A percentile compares a stretch with the other conserved stretches of the same genome.
Conservation (phyloP, 345 rosid genomes). For the Bretschneidera sinensis region DNA sequence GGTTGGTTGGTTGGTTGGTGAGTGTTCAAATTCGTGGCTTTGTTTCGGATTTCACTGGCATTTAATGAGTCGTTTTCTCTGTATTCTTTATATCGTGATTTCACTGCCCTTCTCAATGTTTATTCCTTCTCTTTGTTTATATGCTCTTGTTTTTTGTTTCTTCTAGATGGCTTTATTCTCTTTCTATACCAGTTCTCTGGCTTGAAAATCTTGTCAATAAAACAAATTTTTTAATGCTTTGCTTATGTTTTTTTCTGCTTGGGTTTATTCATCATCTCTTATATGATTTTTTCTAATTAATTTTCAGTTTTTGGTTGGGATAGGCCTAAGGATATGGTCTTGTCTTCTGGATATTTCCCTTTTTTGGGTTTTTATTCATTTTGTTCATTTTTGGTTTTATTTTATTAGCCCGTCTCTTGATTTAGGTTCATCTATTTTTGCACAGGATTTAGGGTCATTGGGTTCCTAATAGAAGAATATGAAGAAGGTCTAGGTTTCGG, state of each 20-base stretch:
- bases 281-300: constrained; percentile 20
- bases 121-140: constrained; percentile 76
- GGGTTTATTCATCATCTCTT: constrained; percentile 29
- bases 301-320: constrained; percentile 40
- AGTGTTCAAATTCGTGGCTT: constrained; percentile 21
- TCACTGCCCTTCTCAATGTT: constrained; percentile 89
- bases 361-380: constrained; percentile 18
- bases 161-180: constrained; percentile 35
- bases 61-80: constrained; percentile 30
- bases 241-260: constrained; percentile 47
- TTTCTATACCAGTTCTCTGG: constrained; percentile 21
- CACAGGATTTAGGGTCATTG: constrained; percentile 26
- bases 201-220: constrained; percentile 21
- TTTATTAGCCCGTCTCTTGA: constrained; percentile 7
- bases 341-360: constrained; percentile 51
- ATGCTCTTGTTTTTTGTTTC: constrained; percentile 34
- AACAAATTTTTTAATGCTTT: constrained; percentile 18
- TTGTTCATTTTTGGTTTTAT: constrained; percentile 1
- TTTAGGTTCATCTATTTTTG: too few species aligned
- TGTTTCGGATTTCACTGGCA: constrained; percentile 8
- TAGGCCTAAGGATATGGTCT: constrained; percentile 45
- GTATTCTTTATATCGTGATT: constrained; percentile 57
- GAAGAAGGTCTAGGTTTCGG: constrained; percentile 26
- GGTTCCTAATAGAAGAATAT: constrained; percentile 29
- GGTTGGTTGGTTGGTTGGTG: constrained; percentile 25